Evolutionary conservation across 2,329 filamentous ascomycete species (phyloP), one percentile per base, ranked within the genome.

Genomic region (Thermomyces lanuginosus): DNA sequence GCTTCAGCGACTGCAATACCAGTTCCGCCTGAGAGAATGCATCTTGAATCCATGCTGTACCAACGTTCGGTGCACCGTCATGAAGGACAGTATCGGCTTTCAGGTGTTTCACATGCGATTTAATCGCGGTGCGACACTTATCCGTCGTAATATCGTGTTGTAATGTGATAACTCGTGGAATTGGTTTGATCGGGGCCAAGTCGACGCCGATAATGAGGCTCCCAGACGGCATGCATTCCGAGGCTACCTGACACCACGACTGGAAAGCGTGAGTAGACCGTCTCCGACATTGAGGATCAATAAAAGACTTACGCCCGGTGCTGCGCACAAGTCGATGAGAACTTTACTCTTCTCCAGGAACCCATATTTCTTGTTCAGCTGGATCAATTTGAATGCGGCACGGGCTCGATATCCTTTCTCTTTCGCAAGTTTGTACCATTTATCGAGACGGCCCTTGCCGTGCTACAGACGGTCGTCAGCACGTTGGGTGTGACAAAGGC

Each of bases 341-440:
- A 95, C 89, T 63, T 81, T 92, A 58, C 82, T 91, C 64, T 91
- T 86, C 56, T 95, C 83, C 42, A 98, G 64, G 56, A 98, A 98
- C 41, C 82, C 80, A 76, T 92, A 98, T 53, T 93, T 95, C 60
- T 95, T 93, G 63, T 98, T 98, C 44, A 98, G 63, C 55, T 98
- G 86, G 41, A 98, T 86, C 43, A 98, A 61, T 61, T 98, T 98
- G 69, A 95, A 95, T 30, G 89, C 84, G 42, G 89, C 84, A 67
- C 89, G 72, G 35, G 89, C 86, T 46, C 89, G 69, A 51, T 93
- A 98, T 36, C 89, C 89, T 57, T 93, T 95, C 55, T 98, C 89
- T 58, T 98, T 98, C 35, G 89, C 89, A 45, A 95, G 74, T 52
- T 84, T 86, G 60, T 95, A 98, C 81, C 84, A 95, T 59, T 95